Percentiles rank a stretch among this genome's conserved stretches.
Evolutionary conservation across 2,329 filamentous ascomycete genomes (phyloP).

Genomic region (Leptographium lundbergii): DNA sequence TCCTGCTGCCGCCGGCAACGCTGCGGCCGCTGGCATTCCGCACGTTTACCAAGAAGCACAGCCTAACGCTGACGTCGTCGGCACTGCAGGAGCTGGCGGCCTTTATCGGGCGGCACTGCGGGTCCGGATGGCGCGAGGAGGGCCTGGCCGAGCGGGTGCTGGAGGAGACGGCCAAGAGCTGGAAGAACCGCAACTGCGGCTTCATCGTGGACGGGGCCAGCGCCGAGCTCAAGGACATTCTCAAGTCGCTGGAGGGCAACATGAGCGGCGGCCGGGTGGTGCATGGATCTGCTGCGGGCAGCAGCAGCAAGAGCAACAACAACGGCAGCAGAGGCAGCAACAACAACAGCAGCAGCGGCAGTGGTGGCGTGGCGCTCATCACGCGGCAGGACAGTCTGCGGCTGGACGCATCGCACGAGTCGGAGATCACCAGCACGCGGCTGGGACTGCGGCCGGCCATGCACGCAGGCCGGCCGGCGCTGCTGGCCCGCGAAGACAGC

Average conservation of each 20-base stretch:
- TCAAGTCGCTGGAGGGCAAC: slow-evolving; percentile 72
- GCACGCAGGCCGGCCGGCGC: slow-evolving; percentile 8
- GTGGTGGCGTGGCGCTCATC: slow-evolving; percentile 18
- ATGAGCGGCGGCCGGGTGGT: slow-evolving; percentile 72
- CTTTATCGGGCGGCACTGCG: slow-evolving; percentile 89
- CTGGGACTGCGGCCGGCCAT: slow-evolving; percentile 35
- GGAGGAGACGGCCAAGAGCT: slow-evolving; percentile 80
- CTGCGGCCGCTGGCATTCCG: slow-evolving; percentile 85
- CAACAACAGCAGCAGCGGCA: neutral
- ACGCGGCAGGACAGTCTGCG: slow-evolving; percentile 52
- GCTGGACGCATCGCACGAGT: slow-evolving; percentile 41
- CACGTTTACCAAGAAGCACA: slow-evolving; percentile 95
- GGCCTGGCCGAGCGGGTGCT: slow-evolving; percentile 84
- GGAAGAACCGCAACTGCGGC: slow-evolving; percentile 81
- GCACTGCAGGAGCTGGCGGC: slow-evolving; percentile 73
- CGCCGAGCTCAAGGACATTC: slow-evolving; percentile 64
- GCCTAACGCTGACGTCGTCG: slow-evolving; percentile 78
- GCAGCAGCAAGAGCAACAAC: neutral
- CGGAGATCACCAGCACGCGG: slow-evolving; percentile 39
- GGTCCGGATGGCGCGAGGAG: slow-evolving; percentile 91
- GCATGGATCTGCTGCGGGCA: slow-evolving; percentile 24
- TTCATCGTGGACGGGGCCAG: slow-evolving; percentile 81
- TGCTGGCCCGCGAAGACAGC: slow-evolving; percentile 44
- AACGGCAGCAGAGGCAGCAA: no score
- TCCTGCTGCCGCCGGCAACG: slow-evolving; percentile 76